Evolutionary conservation across 768 basidiomycete genomes (phyloP), one percentile per base, ranked within the genome.

Genomic region (Rhodocollybia butyracea): DNA sequence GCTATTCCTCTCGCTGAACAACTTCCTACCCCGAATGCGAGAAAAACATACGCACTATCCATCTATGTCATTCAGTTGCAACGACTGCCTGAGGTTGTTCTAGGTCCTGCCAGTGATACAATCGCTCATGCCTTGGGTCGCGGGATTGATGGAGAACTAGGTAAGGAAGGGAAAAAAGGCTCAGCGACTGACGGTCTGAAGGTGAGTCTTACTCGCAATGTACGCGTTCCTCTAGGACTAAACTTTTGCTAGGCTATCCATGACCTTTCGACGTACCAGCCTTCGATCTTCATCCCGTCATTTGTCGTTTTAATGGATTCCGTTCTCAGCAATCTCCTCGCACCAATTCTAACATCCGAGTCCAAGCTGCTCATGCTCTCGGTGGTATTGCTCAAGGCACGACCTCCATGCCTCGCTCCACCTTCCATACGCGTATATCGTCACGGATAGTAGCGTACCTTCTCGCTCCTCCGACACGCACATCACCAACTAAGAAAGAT

Each of bases 111-210:
- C 5, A 79, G 77, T 6, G 81, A 84, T 60, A 78, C 85, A 24
- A 89, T 94, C 31, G 78, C 85, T 2, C 83, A 82, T 55, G 88
- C 88, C 65, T 93, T 19, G 30, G 78, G 83, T 48, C 84, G 91
- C 41, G 91, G 86, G 24, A 79, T 94, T 56, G 87, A 89, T 53
- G 91, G 91, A 6, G 87, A 92, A 59, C 79, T 93, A 13, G 91
- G 91, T 5, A 90, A 89, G 65, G 91, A 94, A 66, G 91, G 91
- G 10, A 93, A 93, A 74, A 92, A 91, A 63, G 91, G 91, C 0
- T 83, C 91, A 3, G 79, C 77, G 1, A 86, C 79, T 31, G 91
- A 94, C 66, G 89, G 88, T 21, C 76, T 91, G 43, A 89, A 85
- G 79, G 91, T 86, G 64, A 61, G 69, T 65, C 53, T 10, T 50